These are phyloP conservation scores for Nicotiana paniculata DNA, from an alignment of 257 asterid species.

Conservation along the genomic window DNA sequence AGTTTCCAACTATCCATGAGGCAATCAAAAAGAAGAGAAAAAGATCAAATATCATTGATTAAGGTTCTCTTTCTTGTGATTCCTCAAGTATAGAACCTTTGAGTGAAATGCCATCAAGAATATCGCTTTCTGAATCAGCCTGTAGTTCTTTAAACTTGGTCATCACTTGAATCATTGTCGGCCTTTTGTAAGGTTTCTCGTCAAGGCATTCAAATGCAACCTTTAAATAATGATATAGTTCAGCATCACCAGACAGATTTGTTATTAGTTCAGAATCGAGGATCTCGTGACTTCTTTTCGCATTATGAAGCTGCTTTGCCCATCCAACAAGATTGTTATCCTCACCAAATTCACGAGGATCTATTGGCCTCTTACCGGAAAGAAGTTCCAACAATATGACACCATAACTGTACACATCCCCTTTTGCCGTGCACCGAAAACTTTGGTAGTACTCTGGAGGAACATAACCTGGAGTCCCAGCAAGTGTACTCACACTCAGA, in stretches of 20 bases:
- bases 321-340: slow-evolving; percentile 94
- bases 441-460: slow-evolving; percentile 99
- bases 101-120: slow-evolving; percentile 71
- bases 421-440: slow-evolving; percentile 86
- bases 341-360: slow-evolving; percentile 66
- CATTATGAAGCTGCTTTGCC: slow-evolving; percentile 73
- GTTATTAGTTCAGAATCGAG: slow-evolving; percentile 57
- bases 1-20: slow-evolving; percentile 1
- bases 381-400: slow-evolving; percentile 86
- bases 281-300: slow-evolving; percentile 53
- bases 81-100: slow-evolving; percentile 72
- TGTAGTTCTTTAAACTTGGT: slow-evolving; percentile 83
- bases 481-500: slow-evolving; percentile 86
- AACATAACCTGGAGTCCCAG: slow-evolving; percentile 94
- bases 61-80: slow-evolving; percentile 56
- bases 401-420: slow-evolving; percentile 93
- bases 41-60: background rate
- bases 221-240: slow-evolving; percentile 59
- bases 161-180: slow-evolving; percentile 97
- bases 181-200: slow-evolving; percentile 70
- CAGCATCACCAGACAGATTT: slow-evolving; percentile 51
- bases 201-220: slow-evolving; percentile 86
- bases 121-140: slow-evolving; percentile 62
- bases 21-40: background rate
- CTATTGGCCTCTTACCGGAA: slow-evolving; percentile 86